These are phyloP conservation scores for Saccharomycopsis synnaedendra DNA, from an alignment of 805 yeast genomes.

Conservation along the genomic window DNA sequence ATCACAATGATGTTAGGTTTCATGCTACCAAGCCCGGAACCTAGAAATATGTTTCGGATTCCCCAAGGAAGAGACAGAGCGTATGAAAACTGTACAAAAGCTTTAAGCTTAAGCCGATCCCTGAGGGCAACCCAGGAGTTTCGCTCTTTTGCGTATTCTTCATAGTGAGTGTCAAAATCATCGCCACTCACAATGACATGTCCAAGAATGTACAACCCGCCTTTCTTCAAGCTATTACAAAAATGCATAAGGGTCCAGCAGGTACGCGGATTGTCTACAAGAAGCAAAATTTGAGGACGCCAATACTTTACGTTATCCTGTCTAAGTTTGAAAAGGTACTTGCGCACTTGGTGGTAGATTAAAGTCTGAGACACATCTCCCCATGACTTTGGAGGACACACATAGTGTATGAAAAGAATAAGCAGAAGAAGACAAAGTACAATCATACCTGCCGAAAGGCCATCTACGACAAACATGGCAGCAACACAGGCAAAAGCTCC, in stretches of 20 bases:
- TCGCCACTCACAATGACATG: conserved; percentile 67
- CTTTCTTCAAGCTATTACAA: conserved; percentile 91
- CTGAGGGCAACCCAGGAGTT: conserved; percentile 78
- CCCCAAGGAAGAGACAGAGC: conserved; percentile 93
- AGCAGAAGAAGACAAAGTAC: conserved; percentile 53
- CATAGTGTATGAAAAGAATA: conserved; percentile 73
- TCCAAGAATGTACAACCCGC: conserved; percentile 86
- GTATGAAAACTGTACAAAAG: conserved; percentile 85
- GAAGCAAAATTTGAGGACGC: conserved; percentile 87
- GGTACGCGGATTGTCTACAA: conserved; percentile 87
- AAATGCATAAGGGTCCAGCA: conserved; percentile 87
- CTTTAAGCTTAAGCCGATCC: conserved; percentile 70
- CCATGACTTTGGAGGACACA: conserved; percentile 93
- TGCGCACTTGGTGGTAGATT: conserved; percentile 93
- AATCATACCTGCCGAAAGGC: conserved; percentile 72
- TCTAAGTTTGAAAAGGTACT: conserved; percentile 68
- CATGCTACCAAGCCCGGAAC: conserved; percentile 98
- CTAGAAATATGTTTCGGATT: conserved; percentile 79
- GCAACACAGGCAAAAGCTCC: conserved; percentile 62
- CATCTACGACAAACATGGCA: conserved; percentile 95
- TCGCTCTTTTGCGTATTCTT: conserved; percentile 62
- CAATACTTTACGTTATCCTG: conserved; percentile 95
- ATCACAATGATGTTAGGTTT: conserved; percentile 88
- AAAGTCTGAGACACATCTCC: conserved; percentile 96
- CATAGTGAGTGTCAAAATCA: conserved; percentile 50